These are phyloP conservation scores for Kwoniella dejecticola DNA, from an alignment of 768 basidiomycete genomes.

Conservation along the genomic window DNA sequence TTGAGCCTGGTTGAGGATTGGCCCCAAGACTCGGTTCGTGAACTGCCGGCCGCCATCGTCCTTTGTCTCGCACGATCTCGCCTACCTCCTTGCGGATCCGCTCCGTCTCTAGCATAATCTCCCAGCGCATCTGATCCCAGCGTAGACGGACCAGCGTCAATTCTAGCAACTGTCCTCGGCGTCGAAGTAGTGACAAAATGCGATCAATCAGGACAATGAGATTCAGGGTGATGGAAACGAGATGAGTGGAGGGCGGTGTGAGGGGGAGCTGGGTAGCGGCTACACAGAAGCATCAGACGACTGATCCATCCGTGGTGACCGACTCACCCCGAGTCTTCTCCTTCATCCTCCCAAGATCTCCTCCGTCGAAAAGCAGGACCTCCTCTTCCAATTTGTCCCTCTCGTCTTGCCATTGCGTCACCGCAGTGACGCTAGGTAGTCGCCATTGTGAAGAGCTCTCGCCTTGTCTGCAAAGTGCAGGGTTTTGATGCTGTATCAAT, in stretches of 20 bases:
- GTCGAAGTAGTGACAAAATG: constrained; percentile 23
- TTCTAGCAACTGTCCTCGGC: constrained; percentile 18
- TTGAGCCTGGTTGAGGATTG: too few relatives aligned
- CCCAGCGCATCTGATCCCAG: constrained; percentile 41
- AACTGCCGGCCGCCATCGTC: constrained; percentile 17
- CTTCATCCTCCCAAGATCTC: constrained; percentile 47
- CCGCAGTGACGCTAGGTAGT: constrained; percentile 16
- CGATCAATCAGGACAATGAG: constrained; percentile 35
- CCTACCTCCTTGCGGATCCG: constrained; percentile 25
- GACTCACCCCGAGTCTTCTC: constrained; percentile 40
- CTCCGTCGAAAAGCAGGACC: constrained; percentile 45
- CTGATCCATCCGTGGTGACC: too few relatives aligned
- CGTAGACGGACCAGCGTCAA: constrained; percentile 20
- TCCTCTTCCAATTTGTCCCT: constrained; percentile 43
- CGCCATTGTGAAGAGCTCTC: constrained; percentile 5
- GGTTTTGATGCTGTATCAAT: not conserved
- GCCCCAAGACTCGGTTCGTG: too few relatives aligned
- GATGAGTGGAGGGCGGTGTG: constrained; percentile 44
- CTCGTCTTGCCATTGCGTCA: constrained; percentile 36
- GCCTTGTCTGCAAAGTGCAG: not conserved
- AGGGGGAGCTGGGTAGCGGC: constrained; percentile 43
- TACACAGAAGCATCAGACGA: too few relatives aligned
- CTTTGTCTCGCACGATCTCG: constrained; percentile 20
- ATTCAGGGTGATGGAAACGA: constrained; percentile 44
- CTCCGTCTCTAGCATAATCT: constrained; percentile 24